phyloP scores from a whole-genome alignment of 305 asterid species.

The Fraxinus velutina region DNA sequence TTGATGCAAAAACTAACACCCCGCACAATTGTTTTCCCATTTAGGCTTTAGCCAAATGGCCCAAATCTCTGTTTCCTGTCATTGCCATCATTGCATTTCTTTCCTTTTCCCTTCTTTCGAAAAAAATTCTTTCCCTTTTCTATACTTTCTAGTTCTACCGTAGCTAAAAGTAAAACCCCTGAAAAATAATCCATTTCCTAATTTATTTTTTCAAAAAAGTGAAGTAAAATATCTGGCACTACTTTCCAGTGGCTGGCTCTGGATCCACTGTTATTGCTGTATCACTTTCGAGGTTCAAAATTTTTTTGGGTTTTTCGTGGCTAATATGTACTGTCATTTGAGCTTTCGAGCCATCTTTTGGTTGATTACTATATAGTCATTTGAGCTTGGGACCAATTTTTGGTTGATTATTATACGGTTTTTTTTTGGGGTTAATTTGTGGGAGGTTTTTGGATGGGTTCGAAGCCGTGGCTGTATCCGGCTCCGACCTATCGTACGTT shows the following conservation, averaged over 20 bases:
- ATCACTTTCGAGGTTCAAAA: constrained; percentile 25
- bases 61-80: background rate
- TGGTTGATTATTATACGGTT: background rate
- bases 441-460: constrained; percentile 44
- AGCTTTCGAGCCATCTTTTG: background rate
- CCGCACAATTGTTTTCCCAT: background rate
- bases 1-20: too few relatives aligned
- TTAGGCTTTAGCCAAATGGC: background rate
- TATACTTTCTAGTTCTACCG: background rate
- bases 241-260: constrained; percentile 34
- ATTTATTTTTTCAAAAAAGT: background rate
- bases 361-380: background rate
- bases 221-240: constrained; percentile 35
- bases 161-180: background rate
- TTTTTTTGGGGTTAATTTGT: background rate
- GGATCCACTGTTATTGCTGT: constrained; percentile 26
- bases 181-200: background rate
- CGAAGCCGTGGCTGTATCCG: constrained; percentile 91
- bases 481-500: constrained; percentile 63
- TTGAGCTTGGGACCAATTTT: background rate
- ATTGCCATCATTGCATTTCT: constrained; percentile 9
- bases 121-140: background rate
- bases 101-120: background rate
- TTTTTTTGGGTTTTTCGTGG: background rate
- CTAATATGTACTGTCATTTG: background rate